Percentiles rank a stretch among this genome's conserved stretches.
These are phyloP conservation scores for Salvia splendens DNA, from an alignment of 257 asterid species.

Conservation along the genomic window DNA sequence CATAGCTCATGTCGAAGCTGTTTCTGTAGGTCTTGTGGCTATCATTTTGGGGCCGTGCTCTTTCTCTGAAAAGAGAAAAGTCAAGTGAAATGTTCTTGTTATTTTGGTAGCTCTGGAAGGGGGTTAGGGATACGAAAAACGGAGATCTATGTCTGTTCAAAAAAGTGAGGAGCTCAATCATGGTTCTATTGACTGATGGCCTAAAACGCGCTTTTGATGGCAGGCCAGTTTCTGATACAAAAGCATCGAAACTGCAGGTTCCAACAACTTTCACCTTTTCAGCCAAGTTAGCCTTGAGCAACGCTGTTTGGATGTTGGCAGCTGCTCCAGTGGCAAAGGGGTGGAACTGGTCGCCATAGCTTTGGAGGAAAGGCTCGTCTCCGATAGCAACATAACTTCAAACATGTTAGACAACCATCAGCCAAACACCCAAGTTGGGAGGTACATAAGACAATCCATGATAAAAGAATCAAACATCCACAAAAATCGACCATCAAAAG, in stretches of 20 bases:
- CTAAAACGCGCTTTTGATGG: constrained; percentile 66
- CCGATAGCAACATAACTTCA: constrained; percentile 76
- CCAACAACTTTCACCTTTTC: constrained; percentile 64
- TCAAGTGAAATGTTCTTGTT: constrained; percentile 72
- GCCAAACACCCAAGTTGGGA: neutral
- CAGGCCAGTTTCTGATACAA: constrained; percentile 52
- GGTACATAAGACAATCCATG: too few relatives aligned
- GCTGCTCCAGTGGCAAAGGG: constrained; percentile 82
- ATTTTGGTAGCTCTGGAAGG: constrained; percentile 55
- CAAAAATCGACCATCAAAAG: neutral
- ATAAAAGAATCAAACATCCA: neutral
- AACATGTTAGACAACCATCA: constrained; percentile 12
- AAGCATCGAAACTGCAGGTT: constrained; percentile 73
- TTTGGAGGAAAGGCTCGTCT: constrained; percentile 74
- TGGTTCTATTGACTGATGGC: constrained; percentile 68
- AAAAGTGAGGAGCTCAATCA: constrained; percentile 68
- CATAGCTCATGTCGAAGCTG: constrained; percentile 65
- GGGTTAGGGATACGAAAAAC: constrained; percentile 64
- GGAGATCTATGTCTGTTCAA: constrained; percentile 66
- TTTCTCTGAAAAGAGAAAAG: constrained; percentile 67
- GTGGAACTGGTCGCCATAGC: constrained; percentile 63
- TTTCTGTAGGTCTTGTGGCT: constrained; percentile 55
- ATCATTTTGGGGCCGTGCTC: constrained; percentile 48
- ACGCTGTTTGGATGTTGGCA: constrained; percentile 66
- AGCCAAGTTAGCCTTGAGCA: constrained; percentile 60